Percentiles rank a stretch among this genome's conserved stretches.
These are phyloP conservation scores for Hericium alpestre DNA, from an alignment of 768 basidiomycete genomes.

Conservation along the genomic window DNA sequence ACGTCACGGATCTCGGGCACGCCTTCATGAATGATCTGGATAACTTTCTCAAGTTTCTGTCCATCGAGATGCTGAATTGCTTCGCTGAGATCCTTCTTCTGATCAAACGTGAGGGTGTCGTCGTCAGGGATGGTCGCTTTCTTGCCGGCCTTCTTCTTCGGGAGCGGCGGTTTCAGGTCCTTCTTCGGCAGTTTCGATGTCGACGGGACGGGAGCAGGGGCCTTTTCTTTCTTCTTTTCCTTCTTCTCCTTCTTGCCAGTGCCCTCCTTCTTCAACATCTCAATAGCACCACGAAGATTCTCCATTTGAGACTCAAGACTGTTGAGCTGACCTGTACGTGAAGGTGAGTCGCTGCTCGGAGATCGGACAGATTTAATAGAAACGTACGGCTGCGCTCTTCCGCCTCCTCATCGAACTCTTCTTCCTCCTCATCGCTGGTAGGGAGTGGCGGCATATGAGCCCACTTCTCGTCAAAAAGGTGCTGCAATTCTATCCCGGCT, in stretches of 20 bases:
- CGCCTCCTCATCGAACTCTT: constrained; percentile 58
- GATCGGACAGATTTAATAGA: neutral
- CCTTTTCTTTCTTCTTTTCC: constrained; percentile 49
- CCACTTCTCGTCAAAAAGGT: constrained; percentile 91
- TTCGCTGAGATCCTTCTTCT: constrained; percentile 97
- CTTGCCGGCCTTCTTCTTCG: constrained; percentile 54
- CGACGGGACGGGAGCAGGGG: constrained; percentile 44
- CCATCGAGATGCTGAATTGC: constrained; percentile 83
- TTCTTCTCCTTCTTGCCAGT: constrained; percentile 57
- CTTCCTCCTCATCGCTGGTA: constrained; percentile 43
- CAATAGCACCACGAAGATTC: constrained; percentile 60
- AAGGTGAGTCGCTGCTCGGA: constrained; percentile 9
- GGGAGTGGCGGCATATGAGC: constrained; percentile 56
- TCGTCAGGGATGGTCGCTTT: constrained; percentile 57
- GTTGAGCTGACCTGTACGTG: constrained; percentile 50
- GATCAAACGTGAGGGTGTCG: constrained; percentile 82
- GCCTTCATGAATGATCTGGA: constrained; percentile 89
- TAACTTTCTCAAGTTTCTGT: constrained; percentile 75
- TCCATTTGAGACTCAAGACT: constrained; percentile 77
- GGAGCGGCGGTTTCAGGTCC: constrained; percentile 33
- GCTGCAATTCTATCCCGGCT: constrained; percentile 77
- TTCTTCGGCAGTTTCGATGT: constrained; percentile 45
- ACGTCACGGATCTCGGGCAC: constrained; percentile 91
- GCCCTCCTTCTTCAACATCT: constrained; percentile 39
- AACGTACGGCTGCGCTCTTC: constrained; percentile 57